A percentile compares a stretch with the other conserved stretches of the same genome.
These are phyloP conservation scores for Aciculoconidium aculeatum DNA, from an alignment of 805 yeast genomes.

Conservation along the genomic window DNA sequence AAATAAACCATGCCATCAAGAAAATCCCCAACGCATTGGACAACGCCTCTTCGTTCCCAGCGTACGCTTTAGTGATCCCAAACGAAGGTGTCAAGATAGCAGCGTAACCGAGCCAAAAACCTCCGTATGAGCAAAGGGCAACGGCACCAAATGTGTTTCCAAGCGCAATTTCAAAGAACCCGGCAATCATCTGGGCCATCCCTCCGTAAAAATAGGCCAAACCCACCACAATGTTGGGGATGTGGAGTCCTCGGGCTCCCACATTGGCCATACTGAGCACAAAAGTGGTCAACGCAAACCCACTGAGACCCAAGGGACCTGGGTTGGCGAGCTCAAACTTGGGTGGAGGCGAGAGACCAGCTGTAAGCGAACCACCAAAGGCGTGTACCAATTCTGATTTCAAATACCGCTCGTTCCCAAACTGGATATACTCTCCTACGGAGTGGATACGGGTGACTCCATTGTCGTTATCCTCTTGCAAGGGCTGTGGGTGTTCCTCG, in stretches of 20 bases:
- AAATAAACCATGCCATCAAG: constrained; percentile 39
- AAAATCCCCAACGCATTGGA: constrained; percentile 33
- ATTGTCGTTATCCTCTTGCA: constrained; percentile 2
- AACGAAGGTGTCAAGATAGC: constrained; percentile 42
- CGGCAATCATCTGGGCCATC: constrained; percentile 62
- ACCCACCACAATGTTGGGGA: constrained; percentile 58
- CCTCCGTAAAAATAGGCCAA: constrained; percentile 71
- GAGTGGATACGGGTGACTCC: constrained; percentile 1
- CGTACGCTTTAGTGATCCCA: constrained; percentile 33
- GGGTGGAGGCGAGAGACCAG: constrained; percentile 48
- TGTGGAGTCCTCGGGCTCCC: constrained; percentile 61
- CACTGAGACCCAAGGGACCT: constrained; percentile 68
- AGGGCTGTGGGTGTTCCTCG: too few species aligned
- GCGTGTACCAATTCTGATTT: constrained; percentile 56
- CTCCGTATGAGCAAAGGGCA: constrained; percentile 56
- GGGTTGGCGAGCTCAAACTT: constrained; percentile 53
- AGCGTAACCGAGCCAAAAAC: constrained; percentile 74
- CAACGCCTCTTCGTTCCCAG: constrained; percentile 20
- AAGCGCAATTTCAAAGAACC: constrained; percentile 69
- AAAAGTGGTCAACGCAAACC: constrained; percentile 65
- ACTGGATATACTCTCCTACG: constrained; percentile 59
- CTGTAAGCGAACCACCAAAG: constrained; percentile 79
- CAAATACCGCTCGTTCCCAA: constrained; percentile 68
- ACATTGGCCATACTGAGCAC: constrained; percentile 59
- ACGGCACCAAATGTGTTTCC: constrained; percentile 76